A percentile compares a stretch with the other conserved stretches of the same genome.
Conservation (phyloP, 2,329 filamentous ascomycete genomes). For the Xylaria arbuscula region DNA sequence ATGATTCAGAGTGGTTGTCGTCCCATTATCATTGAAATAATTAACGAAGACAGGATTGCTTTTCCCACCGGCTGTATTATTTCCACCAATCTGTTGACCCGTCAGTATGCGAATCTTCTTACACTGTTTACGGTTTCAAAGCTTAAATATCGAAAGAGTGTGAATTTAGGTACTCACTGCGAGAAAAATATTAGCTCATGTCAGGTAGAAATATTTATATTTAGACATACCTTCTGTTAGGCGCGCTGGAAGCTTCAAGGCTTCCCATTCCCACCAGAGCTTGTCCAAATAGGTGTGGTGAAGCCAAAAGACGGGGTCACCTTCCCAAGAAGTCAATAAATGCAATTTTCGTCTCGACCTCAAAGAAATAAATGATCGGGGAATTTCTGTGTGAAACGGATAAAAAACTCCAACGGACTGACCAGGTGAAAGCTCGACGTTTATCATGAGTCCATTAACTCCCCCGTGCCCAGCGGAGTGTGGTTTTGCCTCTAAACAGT, state of each 20-base stretch:
- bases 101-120: slow-evolving; percentile 3
- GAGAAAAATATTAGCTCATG: not conserved
- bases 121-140: not conserved
- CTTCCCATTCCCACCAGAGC: slow-evolving; percentile 28
- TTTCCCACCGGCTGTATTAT: slow-evolving; percentile 19
- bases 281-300: slow-evolving; percentile 28
- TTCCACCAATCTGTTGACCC: slow-evolving; percentile 19
- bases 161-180: not conserved
- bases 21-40: slow-evolving; percentile 24
- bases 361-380: too few relatives aligned
- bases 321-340: not conserved
- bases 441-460: slow-evolving; percentile 12
- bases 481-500: slow-evolving; percentile 17
- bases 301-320: slow-evolving; percentile 26
- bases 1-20: slow-evolving; percentile 21
- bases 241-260: slow-evolving; percentile 14
- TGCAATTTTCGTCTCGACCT: too few relatives aligned
- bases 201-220: not conserved
- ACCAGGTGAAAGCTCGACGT: slow-evolving; percentile 18
- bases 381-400: too few relatives aligned
- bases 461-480: slow-evolving; percentile 13
- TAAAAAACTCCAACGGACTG: too few relatives aligned
- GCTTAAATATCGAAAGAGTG: not conserved
- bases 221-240: slow-evolving; percentile 19
- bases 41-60: slow-evolving; percentile 17